Conservation (phyloP, 1,284 basidiomycete genomes). For the Hypsizygus ulmarius region DNA sequence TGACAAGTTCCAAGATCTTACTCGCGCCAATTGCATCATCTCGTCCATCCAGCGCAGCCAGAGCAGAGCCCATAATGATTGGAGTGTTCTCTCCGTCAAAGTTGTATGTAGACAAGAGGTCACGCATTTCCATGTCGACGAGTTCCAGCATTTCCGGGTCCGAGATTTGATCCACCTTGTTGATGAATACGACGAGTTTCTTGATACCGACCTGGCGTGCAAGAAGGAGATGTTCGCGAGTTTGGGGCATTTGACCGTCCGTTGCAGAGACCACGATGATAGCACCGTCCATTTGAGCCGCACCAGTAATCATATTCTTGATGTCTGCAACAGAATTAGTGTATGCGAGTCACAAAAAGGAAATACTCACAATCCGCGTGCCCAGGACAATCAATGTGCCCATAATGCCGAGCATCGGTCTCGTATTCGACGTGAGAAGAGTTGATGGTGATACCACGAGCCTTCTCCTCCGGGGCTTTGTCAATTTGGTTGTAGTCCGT, state of each 20-base stretch:
- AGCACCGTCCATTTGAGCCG: slow-evolving; percentile 97
- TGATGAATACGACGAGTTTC: slow-evolving; percentile 98
- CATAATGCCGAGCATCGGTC: slow-evolving; percentile 90
- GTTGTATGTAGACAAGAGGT: slow-evolving; percentile 89
- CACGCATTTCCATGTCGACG: slow-evolving; percentile 99
- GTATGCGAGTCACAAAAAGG: background rate
- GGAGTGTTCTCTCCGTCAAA: slow-evolving; percentile 98
- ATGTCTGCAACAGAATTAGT: slow-evolving; percentile 53
- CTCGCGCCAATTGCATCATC: slow-evolving; percentile 77
- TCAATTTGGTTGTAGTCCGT: slow-evolving; percentile 98
- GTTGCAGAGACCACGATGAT: slow-evolving; percentile 98
- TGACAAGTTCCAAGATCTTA: slow-evolving; percentile 85
- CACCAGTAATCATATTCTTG: slow-evolving; percentile 99
- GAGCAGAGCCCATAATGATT: slow-evolving; percentile 94
- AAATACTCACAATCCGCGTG: slow-evolving; percentile 79
- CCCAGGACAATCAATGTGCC: slow-evolving; percentile 98
- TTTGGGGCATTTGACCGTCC: slow-evolving; percentile 99
- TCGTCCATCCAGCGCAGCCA: slow-evolving; percentile 90
- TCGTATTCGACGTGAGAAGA: slow-evolving; percentile 98
- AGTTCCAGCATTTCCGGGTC: slow-evolving; percentile 99
- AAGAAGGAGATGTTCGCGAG: slow-evolving; percentile 95
- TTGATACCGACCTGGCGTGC: slow-evolving; percentile 99
- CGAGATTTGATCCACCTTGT: slow-evolving; percentile 97
- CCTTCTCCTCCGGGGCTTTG: slow-evolving; percentile 99
- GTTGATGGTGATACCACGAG: slow-evolving; percentile 98